These are phyloP conservation scores for Carallia pectinifolia DNA, from an alignment of 345 rosid genomes.

Conservation along the genomic window DNA sequence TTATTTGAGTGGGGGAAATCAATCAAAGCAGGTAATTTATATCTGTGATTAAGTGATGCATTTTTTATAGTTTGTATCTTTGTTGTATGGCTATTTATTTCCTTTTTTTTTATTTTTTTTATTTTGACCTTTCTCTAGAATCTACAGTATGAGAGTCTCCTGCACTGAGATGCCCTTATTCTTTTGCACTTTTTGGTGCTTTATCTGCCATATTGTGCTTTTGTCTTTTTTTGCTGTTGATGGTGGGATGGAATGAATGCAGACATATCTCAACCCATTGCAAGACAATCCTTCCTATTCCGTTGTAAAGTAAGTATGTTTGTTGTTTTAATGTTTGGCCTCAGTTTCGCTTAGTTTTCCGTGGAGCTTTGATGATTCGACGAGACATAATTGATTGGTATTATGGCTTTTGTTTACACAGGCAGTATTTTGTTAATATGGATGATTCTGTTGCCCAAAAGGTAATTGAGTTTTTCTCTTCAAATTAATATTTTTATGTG, in stretches of 20 bases:
- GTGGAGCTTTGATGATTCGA: background rate
- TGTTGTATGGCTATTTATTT: no score
- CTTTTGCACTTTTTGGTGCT: background rate
- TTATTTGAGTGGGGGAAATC: no score
- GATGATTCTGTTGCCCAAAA: conserved; percentile 81
- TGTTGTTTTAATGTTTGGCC: background rate
- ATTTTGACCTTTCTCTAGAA: no score
- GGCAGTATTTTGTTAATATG: conserved; percentile 83
- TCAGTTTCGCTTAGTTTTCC: background rate
- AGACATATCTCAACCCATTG: conserved; percentile 77
- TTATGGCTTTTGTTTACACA: conserved; percentile 26
- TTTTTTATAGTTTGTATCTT: no score
- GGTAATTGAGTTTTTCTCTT: conserved; percentile 32
- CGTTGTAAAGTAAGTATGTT: conserved; percentile 67
- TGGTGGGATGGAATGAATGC: conserved; percentile 11
- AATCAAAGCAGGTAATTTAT: no score
- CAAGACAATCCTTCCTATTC: conserved; percentile 91
- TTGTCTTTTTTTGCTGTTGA: background rate
- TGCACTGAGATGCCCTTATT: no score
- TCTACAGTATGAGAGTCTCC: no score
- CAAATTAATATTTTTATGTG: no score
- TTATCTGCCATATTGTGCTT: background rate
- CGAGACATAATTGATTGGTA: background rate
- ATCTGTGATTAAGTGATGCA: no score
- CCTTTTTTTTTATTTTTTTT: no score